phyloP scores from a whole-genome alignment of 129 eudicot genomes.

The Deinandra increscens region DNA sequence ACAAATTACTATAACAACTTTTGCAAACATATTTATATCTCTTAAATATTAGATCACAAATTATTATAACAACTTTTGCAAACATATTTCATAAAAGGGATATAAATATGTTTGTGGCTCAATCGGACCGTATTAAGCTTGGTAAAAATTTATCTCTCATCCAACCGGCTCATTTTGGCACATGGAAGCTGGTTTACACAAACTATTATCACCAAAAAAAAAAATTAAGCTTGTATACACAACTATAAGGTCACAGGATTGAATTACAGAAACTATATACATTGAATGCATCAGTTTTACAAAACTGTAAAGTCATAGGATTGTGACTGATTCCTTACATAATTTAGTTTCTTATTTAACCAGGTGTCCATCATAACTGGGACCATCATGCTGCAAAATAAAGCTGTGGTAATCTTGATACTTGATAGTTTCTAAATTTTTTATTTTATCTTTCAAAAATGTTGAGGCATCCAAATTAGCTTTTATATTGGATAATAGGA shows the following conservation, averaged over 20 bases:
- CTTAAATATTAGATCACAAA: not conserved
- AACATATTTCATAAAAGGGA: not conserved
- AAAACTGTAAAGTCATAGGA: not conserved
- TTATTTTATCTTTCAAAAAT: not conserved
- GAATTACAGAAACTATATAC: no score
- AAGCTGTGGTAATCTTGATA: slow-evolving; percentile 65
- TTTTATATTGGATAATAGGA: slow-evolving; percentile 39
- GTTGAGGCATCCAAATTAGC: not conserved
- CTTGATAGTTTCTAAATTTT: slow-evolving; percentile 4
- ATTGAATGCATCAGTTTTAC: no score
- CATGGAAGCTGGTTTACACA: not conserved
- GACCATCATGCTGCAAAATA: slow-evolving; percentile 66
- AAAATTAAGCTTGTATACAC: not conserved
- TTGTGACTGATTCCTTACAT: not conserved
- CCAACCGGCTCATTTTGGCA: not conserved
- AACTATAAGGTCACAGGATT: not conserved
- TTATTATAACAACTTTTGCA: not conserved
- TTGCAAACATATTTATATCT: not conserved
- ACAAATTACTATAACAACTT: not conserved
- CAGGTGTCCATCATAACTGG: slow-evolving; percentile 63
- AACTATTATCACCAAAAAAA: not conserved
- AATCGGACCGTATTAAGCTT: not conserved
- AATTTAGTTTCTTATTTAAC: slow-evolving; percentile 3
- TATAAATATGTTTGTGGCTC: not conserved
- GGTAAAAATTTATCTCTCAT: no score